A percentile compares a stretch with the other conserved stretches of the same genome.
Evolutionary conservation across 352 stramenopile genomes (phyloP).

Genomic region (Phytophthora tentaculata): DNA sequence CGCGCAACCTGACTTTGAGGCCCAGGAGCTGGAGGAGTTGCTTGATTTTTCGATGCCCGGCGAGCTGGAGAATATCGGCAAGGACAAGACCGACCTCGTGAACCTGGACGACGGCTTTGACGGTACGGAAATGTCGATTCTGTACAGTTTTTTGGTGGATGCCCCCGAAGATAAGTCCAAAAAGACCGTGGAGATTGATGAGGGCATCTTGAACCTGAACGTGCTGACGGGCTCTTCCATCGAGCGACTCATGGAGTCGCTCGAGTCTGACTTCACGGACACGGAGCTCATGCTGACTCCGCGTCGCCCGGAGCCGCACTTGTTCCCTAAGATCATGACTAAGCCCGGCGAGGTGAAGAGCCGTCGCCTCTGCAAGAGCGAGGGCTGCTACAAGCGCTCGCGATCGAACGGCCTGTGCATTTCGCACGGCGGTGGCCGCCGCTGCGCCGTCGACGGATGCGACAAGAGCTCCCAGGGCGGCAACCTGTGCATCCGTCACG

Average conservation of each 20-base stretch:
- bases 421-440: constrained; percentile 79
- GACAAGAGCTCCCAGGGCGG: constrained; percentile 83
- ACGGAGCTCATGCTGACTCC: constrained; percentile 72
- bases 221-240: constrained; percentile 68
- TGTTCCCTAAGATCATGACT: constrained; percentile 17
- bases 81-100: constrained; percentile 79
- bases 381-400: constrained; percentile 88
- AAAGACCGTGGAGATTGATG: constrained; percentile 57
- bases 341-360: constrained; percentile 39
- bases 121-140: constrained; percentile 86
- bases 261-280: constrained; percentile 75
- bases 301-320: constrained; percentile 28
- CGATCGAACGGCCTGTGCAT: constrained; percentile 89
- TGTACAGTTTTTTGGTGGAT: constrained; percentile 88
- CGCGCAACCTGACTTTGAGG: constrained; percentile 55
- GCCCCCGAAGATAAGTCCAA: constrained; percentile 71
- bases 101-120: constrained; percentile 86
- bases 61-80: constrained; percentile 54
- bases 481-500: constrained; percentile 88
- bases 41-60: constrained; percentile 79
- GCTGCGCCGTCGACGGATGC: constrained; percentile 80
- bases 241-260: constrained; percentile 74
- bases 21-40: constrained; percentile 75
- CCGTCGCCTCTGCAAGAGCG: constrained; percentile 67
- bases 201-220: constrained; percentile 83